Evolutionary conservation across 1,139 yeast genomes (phyloP).

Genomic region (Scheffersomyces lignicola): DNA sequence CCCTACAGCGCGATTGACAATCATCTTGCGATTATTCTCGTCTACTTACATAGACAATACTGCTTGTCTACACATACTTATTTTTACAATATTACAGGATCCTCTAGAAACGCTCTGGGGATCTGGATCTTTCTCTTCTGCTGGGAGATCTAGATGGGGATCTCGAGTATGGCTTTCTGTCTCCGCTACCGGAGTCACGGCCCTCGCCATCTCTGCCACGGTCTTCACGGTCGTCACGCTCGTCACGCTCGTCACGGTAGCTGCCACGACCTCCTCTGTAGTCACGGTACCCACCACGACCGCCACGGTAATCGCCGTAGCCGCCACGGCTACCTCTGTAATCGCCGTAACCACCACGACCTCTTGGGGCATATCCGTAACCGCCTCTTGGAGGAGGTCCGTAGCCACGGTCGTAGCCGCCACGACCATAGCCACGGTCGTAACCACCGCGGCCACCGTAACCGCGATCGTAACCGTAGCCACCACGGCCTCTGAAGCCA

Average conservation of each 20-base stretch:
- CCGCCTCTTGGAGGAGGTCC: constrained; percentile 19
- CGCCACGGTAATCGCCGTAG: constrained; percentile 10
- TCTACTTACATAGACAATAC: neutral
- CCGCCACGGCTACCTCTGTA: constrained; percentile 17
- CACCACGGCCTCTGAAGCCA: constrained; percentile 30
- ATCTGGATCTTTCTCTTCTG: constrained; percentile 41
- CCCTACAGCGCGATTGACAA: no score
- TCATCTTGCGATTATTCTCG: no score
- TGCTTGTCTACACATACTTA: neutral
- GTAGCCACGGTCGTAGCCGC: constrained; percentile 14
- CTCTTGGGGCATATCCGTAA: constrained; percentile 4
- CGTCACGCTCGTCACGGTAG: constrained; percentile 8
- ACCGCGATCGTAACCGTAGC: constrained; percentile 21
- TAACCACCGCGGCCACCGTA: constrained; percentile 18
- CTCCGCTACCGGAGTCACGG: constrained; percentile 17
- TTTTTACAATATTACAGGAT: no score
- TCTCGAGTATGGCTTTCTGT: constrained; percentile 35
- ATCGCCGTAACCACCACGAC: constrained; percentile 12
- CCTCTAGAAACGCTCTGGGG: constrained; percentile 33
- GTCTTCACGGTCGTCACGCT: constrained; percentile 9
- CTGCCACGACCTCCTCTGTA: constrained; percentile 8
- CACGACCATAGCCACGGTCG: constrained; percentile 15
- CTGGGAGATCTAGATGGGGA: constrained; percentile 45
- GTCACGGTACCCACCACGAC: constrained; percentile 11
- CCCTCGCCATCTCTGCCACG: constrained; percentile 12